These are phyloP conservation scores for Hypoxylon sp. DNA, from an alignment of 2,329 filamentous ascomycete genomes.

Conservation along the genomic window DNA sequence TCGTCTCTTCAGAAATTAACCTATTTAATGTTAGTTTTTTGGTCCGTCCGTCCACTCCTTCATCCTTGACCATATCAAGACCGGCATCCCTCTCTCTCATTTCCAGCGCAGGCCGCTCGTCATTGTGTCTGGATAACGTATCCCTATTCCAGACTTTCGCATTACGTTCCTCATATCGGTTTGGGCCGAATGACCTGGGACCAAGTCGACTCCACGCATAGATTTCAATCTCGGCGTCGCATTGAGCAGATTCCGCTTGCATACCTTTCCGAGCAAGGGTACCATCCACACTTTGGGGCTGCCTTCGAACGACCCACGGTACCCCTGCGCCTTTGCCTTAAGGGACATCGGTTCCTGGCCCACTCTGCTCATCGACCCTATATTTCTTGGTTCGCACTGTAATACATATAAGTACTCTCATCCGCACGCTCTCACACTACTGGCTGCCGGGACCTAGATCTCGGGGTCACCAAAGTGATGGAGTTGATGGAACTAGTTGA, in stretches of 20 bases:
- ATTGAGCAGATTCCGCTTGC: slow-evolving; percentile 50
- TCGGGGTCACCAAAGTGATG: slow-evolving; percentile 54
- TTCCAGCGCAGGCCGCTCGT: slow-evolving; percentile 34
- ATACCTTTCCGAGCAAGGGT: slow-evolving; percentile 48
- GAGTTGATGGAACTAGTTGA: slow-evolving; percentile 72
- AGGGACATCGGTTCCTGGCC: slow-evolving; percentile 39
- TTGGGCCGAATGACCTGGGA: slow-evolving; percentile 36
- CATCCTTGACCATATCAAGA: no score
- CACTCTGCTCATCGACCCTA: slow-evolving; percentile 29
- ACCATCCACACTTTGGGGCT: slow-evolving; percentile 41
- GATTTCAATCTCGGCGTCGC: slow-evolving; percentile 46
- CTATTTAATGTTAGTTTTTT: no score
- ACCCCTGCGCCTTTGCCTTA: slow-evolving; percentile 39
- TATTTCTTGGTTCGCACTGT: slow-evolving; percentile 34
- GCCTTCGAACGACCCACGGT: slow-evolving; percentile 43
- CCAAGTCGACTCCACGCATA: slow-evolving; percentile 45
- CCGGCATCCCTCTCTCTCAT: no score
- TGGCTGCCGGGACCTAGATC: slow-evolving; percentile 23
- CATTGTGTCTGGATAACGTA: slow-evolving; percentile 9
- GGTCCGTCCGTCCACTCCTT: no score
- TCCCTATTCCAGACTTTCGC: slow-evolving; percentile 19
- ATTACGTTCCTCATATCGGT: slow-evolving; percentile 28
- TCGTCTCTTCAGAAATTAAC: no score
- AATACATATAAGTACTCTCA: slow-evolving; percentile 46
- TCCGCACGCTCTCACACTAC: slow-evolving; percentile 38